Evolutionary conservation across 805 yeast genomes (phyloP).

Genomic region (Lachancea dasiensis): DNA sequence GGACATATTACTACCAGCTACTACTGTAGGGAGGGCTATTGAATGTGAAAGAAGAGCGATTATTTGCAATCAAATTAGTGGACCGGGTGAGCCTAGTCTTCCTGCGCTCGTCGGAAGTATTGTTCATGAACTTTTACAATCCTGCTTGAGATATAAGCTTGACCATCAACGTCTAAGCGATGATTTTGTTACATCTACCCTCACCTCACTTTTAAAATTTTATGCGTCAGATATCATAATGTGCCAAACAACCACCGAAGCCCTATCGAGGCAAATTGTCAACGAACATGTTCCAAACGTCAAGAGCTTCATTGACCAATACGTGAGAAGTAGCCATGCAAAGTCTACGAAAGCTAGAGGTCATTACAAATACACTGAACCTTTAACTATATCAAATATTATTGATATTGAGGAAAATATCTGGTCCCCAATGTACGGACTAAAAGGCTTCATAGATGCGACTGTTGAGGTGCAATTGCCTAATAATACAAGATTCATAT

Average conservation of each 20-base stretch:
- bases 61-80: slow-evolving; percentile 47
- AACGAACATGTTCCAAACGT: slow-evolving; percentile 47
- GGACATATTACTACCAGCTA: slow-evolving; percentile 74
- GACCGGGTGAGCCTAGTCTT: slow-evolving; percentile 59
- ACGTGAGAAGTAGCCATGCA: slow-evolving; percentile 32
- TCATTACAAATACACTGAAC: slow-evolving; percentile 31
- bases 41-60: slow-evolving; percentile 70
- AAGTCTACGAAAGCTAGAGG: slow-evolving; percentile 20
- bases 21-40: slow-evolving; percentile 70
- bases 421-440: slow-evolving; percentile 86
- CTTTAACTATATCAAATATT: slow-evolving; percentile 53
- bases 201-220: slow-evolving; percentile 39
- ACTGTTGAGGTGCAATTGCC: slow-evolving; percentile 59
- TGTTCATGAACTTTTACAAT: slow-evolving; percentile 67
- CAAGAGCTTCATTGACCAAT: slow-evolving; percentile 46
- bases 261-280: slow-evolving; percentile 39
- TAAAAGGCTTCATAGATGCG: slow-evolving; percentile 86
- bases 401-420: slow-evolving; percentile 86
- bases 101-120: slow-evolving; percentile 76
- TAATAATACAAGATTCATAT: slow-evolving; percentile 42
- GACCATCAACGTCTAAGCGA: slow-evolving; percentile 25
- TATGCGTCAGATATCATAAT: slow-evolving; percentile 49
- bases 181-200: slow-evolving; percentile 25
- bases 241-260: slow-evolving; percentile 44
- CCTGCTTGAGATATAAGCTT: slow-evolving; percentile 35